A percentile compares a stretch with the other conserved stretches of the same genome.
Evolutionary conservation across 768 basidiomycete species (phyloP).

Genomic region (Calocybe cyanea): DNA sequence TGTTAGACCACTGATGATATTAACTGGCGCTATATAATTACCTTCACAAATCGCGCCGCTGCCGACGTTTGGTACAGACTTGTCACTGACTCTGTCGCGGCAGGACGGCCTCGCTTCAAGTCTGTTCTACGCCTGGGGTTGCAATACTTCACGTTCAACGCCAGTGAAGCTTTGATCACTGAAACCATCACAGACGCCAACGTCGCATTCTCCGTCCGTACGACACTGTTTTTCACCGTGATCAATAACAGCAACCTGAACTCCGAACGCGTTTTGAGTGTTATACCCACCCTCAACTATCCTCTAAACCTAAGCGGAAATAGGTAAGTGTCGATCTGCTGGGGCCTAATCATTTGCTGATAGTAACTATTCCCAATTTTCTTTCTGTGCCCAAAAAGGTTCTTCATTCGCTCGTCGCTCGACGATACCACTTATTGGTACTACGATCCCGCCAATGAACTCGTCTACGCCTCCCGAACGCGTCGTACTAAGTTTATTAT

Average conservation of each 20-base stretch:
- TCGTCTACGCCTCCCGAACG: neutral
- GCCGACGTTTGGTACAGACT: slow-evolving; percentile 26
- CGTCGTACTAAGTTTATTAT: slow-evolving; percentile 6
- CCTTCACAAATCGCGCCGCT: slow-evolving; percentile 18
- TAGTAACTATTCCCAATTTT: neutral
- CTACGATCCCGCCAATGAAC: neutral
- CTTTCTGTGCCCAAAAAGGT: neutral
- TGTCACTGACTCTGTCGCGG: slow-evolving; percentile 13
- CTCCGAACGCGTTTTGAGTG: slow-evolving; percentile 11
- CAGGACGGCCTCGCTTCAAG: slow-evolving; percentile 9
- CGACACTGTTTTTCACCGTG: slow-evolving; percentile 16
- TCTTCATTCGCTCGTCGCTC: slow-evolving; percentile 4
- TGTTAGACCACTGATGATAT: slow-evolving; percentile 13
- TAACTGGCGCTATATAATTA: slow-evolving; percentile 16
- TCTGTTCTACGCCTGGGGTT: slow-evolving; percentile 11
- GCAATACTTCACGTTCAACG: slow-evolving; percentile 17
- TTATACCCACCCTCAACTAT: slow-evolving; percentile 8
- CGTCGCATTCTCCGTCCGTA: slow-evolving; percentile 2
- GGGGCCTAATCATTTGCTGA: neutral
- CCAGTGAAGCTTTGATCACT: slow-evolving; percentile 2
- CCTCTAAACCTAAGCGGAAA: slow-evolving; percentile 5
- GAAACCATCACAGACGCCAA: slow-evolving; percentile 9
- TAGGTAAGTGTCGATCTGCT: slow-evolving; percentile 3
- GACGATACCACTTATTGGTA: slow-evolving; percentile 1
- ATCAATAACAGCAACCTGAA: slow-evolving; percentile 11